Conservation (phyloP, 2,329 filamentous ascomycete genomes). For the Chrysoporthe puriensis region DNA sequence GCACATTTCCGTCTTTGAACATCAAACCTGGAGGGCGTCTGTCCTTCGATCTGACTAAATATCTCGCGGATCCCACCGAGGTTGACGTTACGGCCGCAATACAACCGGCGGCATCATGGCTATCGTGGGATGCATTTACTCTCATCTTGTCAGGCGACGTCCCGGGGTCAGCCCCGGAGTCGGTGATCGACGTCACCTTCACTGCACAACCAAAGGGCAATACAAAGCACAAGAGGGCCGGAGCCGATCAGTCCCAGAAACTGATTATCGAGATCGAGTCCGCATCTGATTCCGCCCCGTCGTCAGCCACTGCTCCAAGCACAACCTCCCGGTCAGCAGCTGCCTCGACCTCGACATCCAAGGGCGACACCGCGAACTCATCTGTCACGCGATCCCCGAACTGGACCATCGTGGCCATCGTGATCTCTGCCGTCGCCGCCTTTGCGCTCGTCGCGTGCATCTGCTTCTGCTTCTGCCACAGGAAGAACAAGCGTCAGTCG, state of each 20-base stretch:
- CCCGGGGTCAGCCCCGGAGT: slow-evolving; percentile 39
- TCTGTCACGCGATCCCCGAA: slow-evolving; percentile 12
- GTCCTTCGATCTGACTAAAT: slow-evolving; percentile 46
- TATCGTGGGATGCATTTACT: slow-evolving; percentile 41
- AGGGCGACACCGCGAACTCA: neutral
- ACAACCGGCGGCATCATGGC: slow-evolving; percentile 47
- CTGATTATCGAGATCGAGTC: slow-evolving; percentile 43
- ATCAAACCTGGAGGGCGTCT: slow-evolving; percentile 47
- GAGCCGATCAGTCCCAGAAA: slow-evolving; percentile 41
- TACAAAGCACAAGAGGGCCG: slow-evolving; percentile 27
- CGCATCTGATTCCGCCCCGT: slow-evolving; percentile 32
- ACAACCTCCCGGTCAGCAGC: slow-evolving; percentile 31
- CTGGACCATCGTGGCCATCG: slow-evolving; percentile 47
- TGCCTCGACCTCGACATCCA: slow-evolving; percentile 32
- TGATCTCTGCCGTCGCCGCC: slow-evolving; percentile 48
- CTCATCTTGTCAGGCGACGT: slow-evolving; percentile 46
- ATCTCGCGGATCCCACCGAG: slow-evolving; percentile 46
- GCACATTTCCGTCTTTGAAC: slow-evolving; percentile 45
- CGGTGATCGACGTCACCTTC: slow-evolving; percentile 35
- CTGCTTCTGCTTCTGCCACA: slow-evolving; percentile 37
- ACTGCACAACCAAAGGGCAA: slow-evolving; percentile 40
- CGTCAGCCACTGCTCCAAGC: slow-evolving; percentile 31
- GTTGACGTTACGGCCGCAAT: slow-evolving; percentile 43
- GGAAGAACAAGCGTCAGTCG: slow-evolving; percentile 31
- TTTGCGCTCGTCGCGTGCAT: slow-evolving; percentile 39